Percentiles rank a stretch among this genome's conserved stretches.
Evolutionary conservation across 768 basidiomycete species (phyloP).

Genomic region (Calocera cornea): DNA sequence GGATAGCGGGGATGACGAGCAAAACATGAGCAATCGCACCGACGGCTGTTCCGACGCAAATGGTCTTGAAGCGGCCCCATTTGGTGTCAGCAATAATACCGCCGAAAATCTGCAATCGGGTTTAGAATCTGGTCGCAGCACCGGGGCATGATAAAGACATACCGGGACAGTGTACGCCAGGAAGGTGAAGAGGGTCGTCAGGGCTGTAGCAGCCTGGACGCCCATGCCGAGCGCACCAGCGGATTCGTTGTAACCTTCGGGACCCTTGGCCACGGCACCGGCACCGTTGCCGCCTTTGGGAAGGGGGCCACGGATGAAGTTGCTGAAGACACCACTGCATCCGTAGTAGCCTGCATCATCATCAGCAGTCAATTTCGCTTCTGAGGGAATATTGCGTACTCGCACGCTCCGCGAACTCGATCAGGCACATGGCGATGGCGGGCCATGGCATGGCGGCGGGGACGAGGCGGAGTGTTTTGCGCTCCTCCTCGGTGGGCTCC

Average conservation of each 20-base stretch:
- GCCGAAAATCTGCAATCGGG: slow-evolving; percentile 14
- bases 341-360: slow-evolving; percentile 16
- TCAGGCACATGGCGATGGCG: slow-evolving; percentile 23
- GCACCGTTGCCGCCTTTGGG: slow-evolving; percentile 20
- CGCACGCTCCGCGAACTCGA: slow-evolving; percentile 24
- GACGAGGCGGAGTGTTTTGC: slow-evolving; percentile 17
- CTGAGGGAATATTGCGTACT: not conserved
- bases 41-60: slow-evolving; percentile 19
- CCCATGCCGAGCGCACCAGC: slow-evolving; percentile 22
- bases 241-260: slow-evolving; percentile 15
- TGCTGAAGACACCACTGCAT: slow-evolving; percentile 18
- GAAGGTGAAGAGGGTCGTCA: slow-evolving; percentile 20
- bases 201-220: slow-evolving; percentile 17
- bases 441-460: slow-evolving; percentile 18
- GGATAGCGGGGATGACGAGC: slow-evolving; percentile 23
- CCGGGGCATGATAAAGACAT: not conserved
- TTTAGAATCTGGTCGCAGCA: not conserved
- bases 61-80: slow-evolving; percentile 24
- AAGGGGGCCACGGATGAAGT: slow-evolving; percentile 20
- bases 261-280: slow-evolving; percentile 19
- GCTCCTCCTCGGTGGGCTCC: slow-evolving; percentile 14
- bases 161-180: slow-evolving; percentile 22
- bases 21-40: slow-evolving; percentile 22
- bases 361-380: not conserved
- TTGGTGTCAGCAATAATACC: slow-evolving; percentile 24